Conservation (phyloP, 1,284 basidiomycete species). For the Takashimella koratensis region DNA sequence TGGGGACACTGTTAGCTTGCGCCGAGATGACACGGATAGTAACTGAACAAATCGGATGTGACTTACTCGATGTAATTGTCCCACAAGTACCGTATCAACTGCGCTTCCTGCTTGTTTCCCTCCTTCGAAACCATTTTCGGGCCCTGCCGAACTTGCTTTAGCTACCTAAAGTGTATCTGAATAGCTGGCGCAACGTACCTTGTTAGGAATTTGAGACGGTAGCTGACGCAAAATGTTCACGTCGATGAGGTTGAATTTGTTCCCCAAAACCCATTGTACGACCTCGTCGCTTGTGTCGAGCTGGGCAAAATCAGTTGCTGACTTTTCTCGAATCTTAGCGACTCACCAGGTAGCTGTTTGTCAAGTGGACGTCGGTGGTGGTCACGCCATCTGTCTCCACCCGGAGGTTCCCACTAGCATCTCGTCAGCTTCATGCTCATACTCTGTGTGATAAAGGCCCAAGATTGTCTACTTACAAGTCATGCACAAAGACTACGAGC, state of each 20-base stretch:
- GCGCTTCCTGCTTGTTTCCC: conserved; percentile 39
- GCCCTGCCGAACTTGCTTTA: not conserved
- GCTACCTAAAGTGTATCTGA: too few species aligned
- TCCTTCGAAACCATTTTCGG: conserved; percentile 28
- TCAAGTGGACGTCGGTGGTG: conserved; percentile 69
- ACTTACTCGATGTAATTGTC: conserved; percentile 86
- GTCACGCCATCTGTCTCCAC: conserved; percentile 68
- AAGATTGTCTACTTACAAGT: conserved; percentile 88
- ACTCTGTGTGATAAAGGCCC: too few species aligned
- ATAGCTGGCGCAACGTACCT: conserved; percentile 10
- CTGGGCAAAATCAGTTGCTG: conserved; percentile 51
- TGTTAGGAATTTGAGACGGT: conserved; percentile 35
- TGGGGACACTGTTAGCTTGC: conserved; percentile 40
- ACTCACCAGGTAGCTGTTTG: conserved; percentile 74
- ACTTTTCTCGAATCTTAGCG: not conserved
- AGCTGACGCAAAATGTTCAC: conserved; percentile 77
- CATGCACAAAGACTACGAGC: conserved; percentile 78
- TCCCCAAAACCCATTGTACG: conserved; percentile 65
- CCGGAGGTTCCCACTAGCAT: conserved; percentile 71
- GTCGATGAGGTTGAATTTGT: conserved; percentile 72
- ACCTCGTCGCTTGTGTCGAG: conserved; percentile 79
- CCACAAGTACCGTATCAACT: conserved; percentile 81
- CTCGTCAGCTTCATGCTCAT: too few species aligned
- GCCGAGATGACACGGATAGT: too few species aligned
- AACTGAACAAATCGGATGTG: not conserved